phyloP scores from a whole-genome alignment of 345 rosid species.

The Isatis tinctoria region DNA sequence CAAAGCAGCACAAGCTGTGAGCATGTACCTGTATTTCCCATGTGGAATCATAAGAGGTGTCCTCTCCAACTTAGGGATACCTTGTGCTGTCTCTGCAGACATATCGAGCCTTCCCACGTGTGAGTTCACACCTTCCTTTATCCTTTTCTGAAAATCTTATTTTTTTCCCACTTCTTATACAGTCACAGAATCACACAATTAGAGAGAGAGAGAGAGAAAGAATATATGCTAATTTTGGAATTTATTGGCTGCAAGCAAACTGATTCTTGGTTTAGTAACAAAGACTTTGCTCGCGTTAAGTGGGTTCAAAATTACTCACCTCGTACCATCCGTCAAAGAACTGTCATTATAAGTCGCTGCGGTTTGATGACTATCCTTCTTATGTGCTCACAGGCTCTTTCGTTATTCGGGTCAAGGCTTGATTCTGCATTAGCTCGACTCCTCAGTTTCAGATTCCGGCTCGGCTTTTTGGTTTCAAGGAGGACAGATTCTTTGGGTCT shows the following conservation, averaged over 20 bases:
- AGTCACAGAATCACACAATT: neutral
- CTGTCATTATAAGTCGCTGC: neutral
- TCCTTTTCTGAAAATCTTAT: neutral
- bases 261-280: neutral
- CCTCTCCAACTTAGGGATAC: slow-evolving; percentile 92
- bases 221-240: neutral
- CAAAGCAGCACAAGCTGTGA: slow-evolving; percentile 66
- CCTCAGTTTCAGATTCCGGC: neutral
- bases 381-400: slow-evolving; percentile 59
- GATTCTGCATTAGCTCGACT: slow-evolving; percentile 21
- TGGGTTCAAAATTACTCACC: neutral
- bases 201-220: neutral
- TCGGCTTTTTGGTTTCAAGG: slow-evolving; percentile 1
- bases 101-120: slow-evolving; percentile 93
- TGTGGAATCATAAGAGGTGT: slow-evolving; percentile 97
- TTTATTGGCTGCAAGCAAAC: neutral
- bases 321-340: neutral
- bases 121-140: slow-evolving; percentile 37
- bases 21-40: slow-evolving; percentile 90
- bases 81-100: slow-evolving; percentile 96
- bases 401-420: slow-evolving; percentile 80
- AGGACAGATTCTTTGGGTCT: neutral
- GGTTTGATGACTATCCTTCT: neutral
- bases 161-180: neutral
- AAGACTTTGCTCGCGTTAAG: neutral